Percentiles rank a stretch among this genome's conserved stretches.
phyloP scores from a whole-genome alignment of 2,329 filamentous ascomycete species.

The Sarocladium strictum region DNA sequence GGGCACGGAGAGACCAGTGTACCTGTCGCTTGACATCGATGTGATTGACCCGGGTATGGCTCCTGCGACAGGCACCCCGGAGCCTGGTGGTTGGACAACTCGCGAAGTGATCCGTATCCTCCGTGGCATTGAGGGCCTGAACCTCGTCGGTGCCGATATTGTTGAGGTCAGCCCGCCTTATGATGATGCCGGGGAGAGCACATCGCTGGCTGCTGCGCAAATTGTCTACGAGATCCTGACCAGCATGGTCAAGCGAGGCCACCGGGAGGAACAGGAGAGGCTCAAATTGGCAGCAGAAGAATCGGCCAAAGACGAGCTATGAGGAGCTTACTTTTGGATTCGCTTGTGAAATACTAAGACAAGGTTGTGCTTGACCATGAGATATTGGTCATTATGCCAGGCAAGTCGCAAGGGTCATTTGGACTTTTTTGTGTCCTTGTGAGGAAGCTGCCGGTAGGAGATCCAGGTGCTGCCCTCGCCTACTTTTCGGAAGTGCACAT shows the following conservation, averaged over 20 bases:
- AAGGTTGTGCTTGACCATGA: too few relatives aligned
- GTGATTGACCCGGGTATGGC: constrained; percentile 54
- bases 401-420: too few relatives aligned
- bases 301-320: background rate
- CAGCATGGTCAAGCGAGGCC: constrained; percentile 50
- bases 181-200: constrained; percentile 70
- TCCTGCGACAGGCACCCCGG: constrained; percentile 74
- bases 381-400: too few relatives aligned
- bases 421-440: too few relatives aligned
- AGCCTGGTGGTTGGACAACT: constrained; percentile 80
- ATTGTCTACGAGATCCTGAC: constrained; percentile 78
- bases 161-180: constrained; percentile 81
- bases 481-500: too few relatives aligned
- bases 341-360: too few relatives aligned
- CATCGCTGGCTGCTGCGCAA: constrained; percentile 72
- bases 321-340: too few relatives aligned
- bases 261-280: background rate
- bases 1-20: constrained; percentile 62
- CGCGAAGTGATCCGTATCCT: constrained; percentile 75
- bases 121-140: constrained; percentile 69
- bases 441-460: too few relatives aligned
- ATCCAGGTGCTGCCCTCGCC: too few relatives aligned
- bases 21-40: constrained; percentile 71
- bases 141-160: constrained; percentile 76
- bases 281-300: background rate